Percentiles rank a stretch among this genome's conserved stretches.
phyloP scores from a whole-genome alignment of 1,284 basidiomycete genomes.

The Trichosporon asahii region DNA sequence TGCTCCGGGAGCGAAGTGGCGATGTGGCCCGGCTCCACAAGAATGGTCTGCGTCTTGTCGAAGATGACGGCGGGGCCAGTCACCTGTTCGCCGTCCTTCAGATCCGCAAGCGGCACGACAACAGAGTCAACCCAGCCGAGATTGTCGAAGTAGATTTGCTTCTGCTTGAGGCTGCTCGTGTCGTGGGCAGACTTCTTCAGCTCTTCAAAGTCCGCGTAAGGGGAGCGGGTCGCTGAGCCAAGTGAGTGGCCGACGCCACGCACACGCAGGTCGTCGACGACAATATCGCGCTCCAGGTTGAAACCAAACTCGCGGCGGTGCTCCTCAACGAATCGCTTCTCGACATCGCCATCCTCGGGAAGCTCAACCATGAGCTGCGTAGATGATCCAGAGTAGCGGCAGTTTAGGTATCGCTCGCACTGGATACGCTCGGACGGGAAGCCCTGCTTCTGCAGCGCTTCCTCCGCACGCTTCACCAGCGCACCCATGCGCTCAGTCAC shows the following conservation, averaged over 20 bases:
- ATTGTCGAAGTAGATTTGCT: constrained; percentile 41
- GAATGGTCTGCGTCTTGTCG: constrained; percentile 46
- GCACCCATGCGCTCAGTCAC: constrained; percentile 29
- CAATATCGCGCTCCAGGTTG: constrained; percentile 37
- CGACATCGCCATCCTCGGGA: constrained; percentile 35
- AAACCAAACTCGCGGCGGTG: constrained; percentile 47
- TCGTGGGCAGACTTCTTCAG: constrained; percentile 13
- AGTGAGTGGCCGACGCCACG: constrained; percentile 38
- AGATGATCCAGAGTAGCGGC: constrained; percentile 39
- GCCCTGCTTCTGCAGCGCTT: constrained; percentile 72
- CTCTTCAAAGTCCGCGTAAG: constrained; percentile 32
- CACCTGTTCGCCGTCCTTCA: constrained; percentile 38
- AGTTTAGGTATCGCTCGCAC: constrained; percentile 58
- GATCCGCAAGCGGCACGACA: constrained; percentile 32
- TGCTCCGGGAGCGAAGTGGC: constrained; percentile 38
- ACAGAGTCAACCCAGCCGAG: constrained; percentile 32
- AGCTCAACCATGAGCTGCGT: constrained; percentile 45
- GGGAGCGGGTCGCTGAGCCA: constrained; percentile 29
- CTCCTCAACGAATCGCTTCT: constrained; percentile 34
- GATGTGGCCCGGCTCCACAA: constrained; percentile 35
- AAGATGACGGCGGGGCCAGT: constrained; percentile 41
- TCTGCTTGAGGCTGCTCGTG: constrained; percentile 5
- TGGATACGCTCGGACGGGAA: constrained; percentile 70
- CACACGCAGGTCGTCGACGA: constrained; percentile 44
- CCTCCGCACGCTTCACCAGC: constrained; percentile 55